Evolutionary conservation across 352 stramenopile species (phyloP).

Genomic region (Blastocystis sp.): DNA sequence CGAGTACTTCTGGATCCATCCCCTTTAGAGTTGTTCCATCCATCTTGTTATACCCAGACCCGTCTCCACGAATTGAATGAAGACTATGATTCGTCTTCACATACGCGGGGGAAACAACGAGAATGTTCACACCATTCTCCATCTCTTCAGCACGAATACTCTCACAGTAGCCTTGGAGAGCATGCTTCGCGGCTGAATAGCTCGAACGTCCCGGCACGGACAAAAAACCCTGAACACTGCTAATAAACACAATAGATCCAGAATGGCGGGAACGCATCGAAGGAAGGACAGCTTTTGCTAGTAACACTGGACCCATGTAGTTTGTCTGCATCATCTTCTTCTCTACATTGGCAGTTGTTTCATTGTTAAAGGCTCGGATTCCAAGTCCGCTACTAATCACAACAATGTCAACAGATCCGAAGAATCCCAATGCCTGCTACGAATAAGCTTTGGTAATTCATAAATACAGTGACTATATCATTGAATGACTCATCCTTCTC

Average conservation of each 20-base stretch:
- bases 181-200: conserved; percentile 52
- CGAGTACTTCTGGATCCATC: conserved; percentile 29
- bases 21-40: conserved; percentile 51
- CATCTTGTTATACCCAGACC: conserved; percentile 51
- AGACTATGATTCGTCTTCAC: conserved; percentile 60
- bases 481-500: conserved; percentile 44
- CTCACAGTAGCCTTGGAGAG: conserved; percentile 57
- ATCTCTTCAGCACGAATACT: conserved; percentile 47
- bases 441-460: not conserved
- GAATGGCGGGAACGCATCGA: conserved; percentile 14
- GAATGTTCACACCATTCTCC: conserved; percentile 44
- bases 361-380: conserved; percentile 45
- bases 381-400: conserved; percentile 52
- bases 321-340: conserved; percentile 63
- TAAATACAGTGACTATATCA: not conserved
- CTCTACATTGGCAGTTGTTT: conserved; percentile 32
- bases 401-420: conserved; percentile 11
- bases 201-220: conserved; percentile 17
- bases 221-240: conserved; percentile 52
- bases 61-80: conserved; percentile 30
- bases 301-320: conserved; percentile 32
- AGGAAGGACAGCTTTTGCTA: conserved; percentile 13
- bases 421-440: not conserved
- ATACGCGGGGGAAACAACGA: conserved; percentile 56
- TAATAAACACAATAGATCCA: conserved; percentile 61